Evolutionary conservation across 805 yeast genomes (phyloP).

Genomic region (Candida anglica): DNA sequence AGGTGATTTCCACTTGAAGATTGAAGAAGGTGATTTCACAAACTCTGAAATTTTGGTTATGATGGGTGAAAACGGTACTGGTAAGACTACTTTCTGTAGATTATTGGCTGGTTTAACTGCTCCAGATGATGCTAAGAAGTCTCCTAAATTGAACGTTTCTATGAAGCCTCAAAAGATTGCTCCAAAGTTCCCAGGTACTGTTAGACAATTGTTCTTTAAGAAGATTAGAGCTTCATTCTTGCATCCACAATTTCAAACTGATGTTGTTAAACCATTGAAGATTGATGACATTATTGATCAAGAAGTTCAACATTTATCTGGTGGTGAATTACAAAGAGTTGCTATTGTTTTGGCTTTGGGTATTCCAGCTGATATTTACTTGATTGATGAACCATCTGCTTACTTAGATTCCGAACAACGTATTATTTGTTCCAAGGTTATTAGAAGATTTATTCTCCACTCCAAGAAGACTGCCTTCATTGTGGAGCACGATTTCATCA

Average conservation of each 20-base stretch:
- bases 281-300: slow-evolving; percentile 95
- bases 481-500: slow-evolving; percentile 99
- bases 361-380: slow-evolving; percentile 89
- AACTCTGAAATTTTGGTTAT: slow-evolving; percentile 96
- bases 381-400: slow-evolving; percentile 98
- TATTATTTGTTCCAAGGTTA: slow-evolving; percentile 97
- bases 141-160: slow-evolving; percentile 86
- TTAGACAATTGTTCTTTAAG: slow-evolving; percentile 94
- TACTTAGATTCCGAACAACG: slow-evolving; percentile 99
- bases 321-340: slow-evolving; percentile 99
- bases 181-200: slow-evolving; percentile 98
- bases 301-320: slow-evolving; percentile 95
- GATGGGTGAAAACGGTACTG: slow-evolving; percentile 99
- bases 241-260: slow-evolving; percentile 97
- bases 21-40: slow-evolving; percentile 86
- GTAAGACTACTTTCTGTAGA: slow-evolving; percentile 97
- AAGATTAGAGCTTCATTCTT: slow-evolving; percentile 91
- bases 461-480: slow-evolving; percentile 98
- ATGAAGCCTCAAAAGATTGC: slow-evolving; percentile 99
- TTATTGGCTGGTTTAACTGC: slow-evolving; percentile 88
- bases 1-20: slow-evolving; percentile 87
- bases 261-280: slow-evolving; percentile 91
- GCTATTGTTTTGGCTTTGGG: slow-evolving; percentile 96
- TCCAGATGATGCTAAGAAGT: slow-evolving; percentile 76
- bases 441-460: slow-evolving; percentile 93